phyloP scores from a whole-genome alignment of 2,329 filamentous ascomycete genomes.

The Microcera coccophila region DNA sequence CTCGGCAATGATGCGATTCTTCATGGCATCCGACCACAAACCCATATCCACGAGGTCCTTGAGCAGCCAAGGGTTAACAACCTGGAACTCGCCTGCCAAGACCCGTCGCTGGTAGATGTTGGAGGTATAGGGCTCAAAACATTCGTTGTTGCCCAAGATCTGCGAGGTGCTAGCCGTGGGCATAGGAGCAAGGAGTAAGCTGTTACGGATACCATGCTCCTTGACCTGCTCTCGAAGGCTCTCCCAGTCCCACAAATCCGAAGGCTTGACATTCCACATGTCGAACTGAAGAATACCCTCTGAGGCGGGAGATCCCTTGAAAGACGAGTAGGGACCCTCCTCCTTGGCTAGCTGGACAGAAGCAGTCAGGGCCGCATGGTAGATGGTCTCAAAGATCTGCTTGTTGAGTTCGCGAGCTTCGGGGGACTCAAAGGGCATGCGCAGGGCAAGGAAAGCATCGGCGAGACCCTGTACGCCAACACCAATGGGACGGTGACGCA shows the following conservation, averaged over 20 bases:
- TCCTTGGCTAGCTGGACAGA: constrained; percentile 83
- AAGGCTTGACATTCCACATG: constrained; percentile 95
- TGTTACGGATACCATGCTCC: constrained; percentile 92
- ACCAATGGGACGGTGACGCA: constrained; percentile 92
- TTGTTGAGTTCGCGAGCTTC: constrained; percentile 93
- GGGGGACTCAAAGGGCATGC: constrained; percentile 93
- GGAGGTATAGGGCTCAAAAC: constrained; percentile 98
- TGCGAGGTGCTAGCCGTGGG: constrained; percentile 95
- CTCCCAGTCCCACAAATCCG: constrained; percentile 95
- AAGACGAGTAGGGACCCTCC: constrained; percentile 81
- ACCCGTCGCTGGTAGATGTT: constrained; percentile 99
- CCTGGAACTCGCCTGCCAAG: constrained; percentile 96
- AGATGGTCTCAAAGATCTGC: constrained; percentile 99
- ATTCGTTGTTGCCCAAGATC: constrained; percentile 98
- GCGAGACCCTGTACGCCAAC: constrained; percentile 97
- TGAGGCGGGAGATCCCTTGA: constrained; percentile 89
- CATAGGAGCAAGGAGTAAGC: constrained; percentile 92
- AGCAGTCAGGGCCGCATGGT: constrained; percentile 88
- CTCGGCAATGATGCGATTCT: constrained; percentile 99
- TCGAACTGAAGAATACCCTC: constrained; percentile 96
- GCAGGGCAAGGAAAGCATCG: constrained; percentile 94
- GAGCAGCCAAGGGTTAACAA: constrained; percentile 97
- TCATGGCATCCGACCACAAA: constrained; percentile 99
- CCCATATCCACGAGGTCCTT: constrained; percentile 98
- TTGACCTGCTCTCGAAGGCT: constrained; percentile 85